Evolutionary conservation across 1,284 basidiomycete species (phyloP), one percentile per base, ranked within the genome.

Genomic region (Malassezia psittaci): DNA sequence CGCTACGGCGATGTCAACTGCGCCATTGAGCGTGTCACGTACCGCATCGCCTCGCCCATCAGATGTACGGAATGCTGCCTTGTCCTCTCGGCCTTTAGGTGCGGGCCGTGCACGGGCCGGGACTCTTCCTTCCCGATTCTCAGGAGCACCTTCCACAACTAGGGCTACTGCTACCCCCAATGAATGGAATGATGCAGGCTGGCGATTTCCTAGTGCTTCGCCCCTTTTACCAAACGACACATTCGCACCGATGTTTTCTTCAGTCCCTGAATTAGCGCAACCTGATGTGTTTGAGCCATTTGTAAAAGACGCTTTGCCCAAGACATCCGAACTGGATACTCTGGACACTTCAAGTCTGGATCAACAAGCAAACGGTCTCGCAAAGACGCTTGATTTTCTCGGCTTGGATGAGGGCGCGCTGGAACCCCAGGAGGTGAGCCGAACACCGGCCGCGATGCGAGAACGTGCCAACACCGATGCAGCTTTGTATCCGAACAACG

Each of bases 381-480:
- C 40, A 48, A 51, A 54, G 44, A 70, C 64, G 48, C 60, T 72
- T 24, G 64, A 72, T 47, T 70, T 68, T 35, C 61, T 72, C 21
- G 66, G 68, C 24, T 35, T 72, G 4, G 56, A 54, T 19, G 62
- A 56, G 18, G 37, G 46, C 9, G 19, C 54, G 12, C 34, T 21
- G 9, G 49, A 34, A 21, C 35, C 32, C 18, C 16, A 10, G 32
- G 19, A n/a, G 16, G 43, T 32, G 13, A 18, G 10, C 13, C 43
- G 16, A 33, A 12, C 9, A 8, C 13, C 43, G 19, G 11, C 19
- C 2, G 11, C 32, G 21, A 16, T 18, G 29, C 54, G 44, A n/a
- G 54, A 57, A 18, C 54, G 49, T 18, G 24, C 49, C 1, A n/a
- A 21, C n/a, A 47, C 43, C 2, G 49, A 57, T 47, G 37, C 44